These are phyloP conservation scores for Handroanthus guayacan DNA, from an alignment of 257 asterid species.

Conservation along the genomic window DNA sequence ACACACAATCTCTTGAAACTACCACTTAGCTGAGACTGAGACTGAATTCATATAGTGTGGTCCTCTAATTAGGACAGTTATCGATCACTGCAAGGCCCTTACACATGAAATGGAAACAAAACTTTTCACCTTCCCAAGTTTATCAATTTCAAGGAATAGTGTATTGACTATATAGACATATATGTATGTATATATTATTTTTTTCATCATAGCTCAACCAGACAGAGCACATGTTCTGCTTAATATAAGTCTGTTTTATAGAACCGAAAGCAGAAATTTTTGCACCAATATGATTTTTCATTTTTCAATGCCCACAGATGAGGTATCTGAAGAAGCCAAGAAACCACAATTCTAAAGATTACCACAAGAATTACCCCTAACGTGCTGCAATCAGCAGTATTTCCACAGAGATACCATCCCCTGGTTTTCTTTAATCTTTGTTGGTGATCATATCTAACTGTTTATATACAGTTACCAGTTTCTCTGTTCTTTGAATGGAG, in stretches of 20 bases:
- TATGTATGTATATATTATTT: not conserved
- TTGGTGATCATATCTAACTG: not conserved
- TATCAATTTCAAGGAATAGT: conserved; percentile 4
- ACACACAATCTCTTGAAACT: not conserved
- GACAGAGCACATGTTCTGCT: not conserved
- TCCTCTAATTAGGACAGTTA: not conserved
- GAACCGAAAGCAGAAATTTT: not conserved
- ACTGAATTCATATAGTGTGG: not conserved
- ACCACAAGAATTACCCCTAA: not conserved
- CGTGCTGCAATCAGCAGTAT: not conserved
- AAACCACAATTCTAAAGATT: conserved; percentile 14
- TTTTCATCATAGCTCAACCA: not conserved
- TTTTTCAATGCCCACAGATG: not conserved
- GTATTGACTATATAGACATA: not conserved
- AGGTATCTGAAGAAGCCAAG: not conserved
- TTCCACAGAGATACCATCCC: not conserved
- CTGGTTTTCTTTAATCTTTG: not conserved
- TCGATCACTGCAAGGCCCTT: not conserved
- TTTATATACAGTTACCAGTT: not conserved
- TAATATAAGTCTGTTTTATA: not conserved
- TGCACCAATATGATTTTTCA: not conserved
- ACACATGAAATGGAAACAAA: not conserved
- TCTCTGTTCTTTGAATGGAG: conserved; percentile 20
- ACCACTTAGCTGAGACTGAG: conserved; percentile 11
- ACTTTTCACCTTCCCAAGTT: conserved; percentile 5